A percentile compares a stretch with the other conserved stretches of the same genome.
Evolutionary conservation across 2,329 filamentous ascomycete species (phyloP).

Genomic region (Leptographium radiaticola): DNA sequence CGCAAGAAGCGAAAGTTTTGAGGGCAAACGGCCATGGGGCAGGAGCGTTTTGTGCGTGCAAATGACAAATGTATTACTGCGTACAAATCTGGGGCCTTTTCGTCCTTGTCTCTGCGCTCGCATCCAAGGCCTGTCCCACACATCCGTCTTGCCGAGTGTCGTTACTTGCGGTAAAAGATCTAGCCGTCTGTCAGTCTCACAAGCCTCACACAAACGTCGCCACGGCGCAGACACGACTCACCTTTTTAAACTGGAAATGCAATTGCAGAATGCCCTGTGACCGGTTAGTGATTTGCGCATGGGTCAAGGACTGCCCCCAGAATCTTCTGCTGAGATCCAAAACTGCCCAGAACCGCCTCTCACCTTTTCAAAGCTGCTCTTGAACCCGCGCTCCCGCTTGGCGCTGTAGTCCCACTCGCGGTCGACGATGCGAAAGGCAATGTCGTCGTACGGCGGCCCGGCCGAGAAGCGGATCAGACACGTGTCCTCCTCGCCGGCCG

Average conservation of each 20-base stretch:
- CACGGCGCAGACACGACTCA: slow-evolving; percentile 21
- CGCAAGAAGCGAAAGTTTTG: slow-evolving; percentile 46
- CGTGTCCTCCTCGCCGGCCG: slow-evolving; percentile 91
- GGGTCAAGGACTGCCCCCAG: too few relatives aligned
- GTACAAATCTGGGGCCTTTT: too few relatives aligned
- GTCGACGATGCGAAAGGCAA: slow-evolving; percentile 94
- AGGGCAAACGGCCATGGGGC: not conserved
- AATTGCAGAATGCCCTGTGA: slow-evolving; percentile 80
- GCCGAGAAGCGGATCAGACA: slow-evolving; percentile 94
- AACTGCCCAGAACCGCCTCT: slow-evolving; percentile 18
- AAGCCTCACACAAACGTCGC: not conserved
- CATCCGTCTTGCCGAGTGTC: not conserved
- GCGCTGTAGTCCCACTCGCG: slow-evolving; percentile 99
- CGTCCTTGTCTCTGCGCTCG: not conserved
- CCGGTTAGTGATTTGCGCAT: not conserved
- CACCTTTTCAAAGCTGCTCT: slow-evolving; percentile 95
- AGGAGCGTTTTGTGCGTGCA: too few relatives aligned
- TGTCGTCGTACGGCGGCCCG: slow-evolving; percentile 89
- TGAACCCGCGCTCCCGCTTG: slow-evolving; percentile 88
- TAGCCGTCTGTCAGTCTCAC: slow-evolving; percentile 10
- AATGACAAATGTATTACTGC: too few relatives aligned
- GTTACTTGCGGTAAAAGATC: slow-evolving; percentile 28
- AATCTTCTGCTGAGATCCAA: too few relatives aligned
- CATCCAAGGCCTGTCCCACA: not conserved
- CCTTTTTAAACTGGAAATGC: slow-evolving; percentile 98